phyloP scores from a whole-genome alignment of 345 rosid species.

The Salix viminalis region DNA sequence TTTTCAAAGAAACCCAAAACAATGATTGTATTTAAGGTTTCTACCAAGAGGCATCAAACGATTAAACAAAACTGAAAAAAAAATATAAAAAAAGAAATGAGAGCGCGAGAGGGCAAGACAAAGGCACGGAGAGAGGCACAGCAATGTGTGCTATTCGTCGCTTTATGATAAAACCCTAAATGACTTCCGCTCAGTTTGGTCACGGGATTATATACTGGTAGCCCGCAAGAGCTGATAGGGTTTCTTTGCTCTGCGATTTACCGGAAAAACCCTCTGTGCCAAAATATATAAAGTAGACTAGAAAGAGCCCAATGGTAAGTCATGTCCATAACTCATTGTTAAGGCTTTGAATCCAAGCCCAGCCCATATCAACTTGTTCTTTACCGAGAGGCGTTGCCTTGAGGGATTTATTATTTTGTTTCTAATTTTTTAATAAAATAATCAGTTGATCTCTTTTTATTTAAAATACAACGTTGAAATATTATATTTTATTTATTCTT shows the following conservation, averaged over 20 bases:
- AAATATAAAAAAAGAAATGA: no score
- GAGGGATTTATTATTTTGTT: no score
- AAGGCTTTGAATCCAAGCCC: background rate
- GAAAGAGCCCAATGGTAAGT: background rate
- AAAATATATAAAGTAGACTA: background rate
- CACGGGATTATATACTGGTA: background rate
- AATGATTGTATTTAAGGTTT: constrained; percentile 4
- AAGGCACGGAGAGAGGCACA: background rate
- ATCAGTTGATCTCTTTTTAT: no score
- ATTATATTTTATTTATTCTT: no score
- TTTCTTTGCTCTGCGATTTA: background rate
- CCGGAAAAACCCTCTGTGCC: background rate
- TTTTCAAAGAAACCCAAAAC: constrained; percentile 15
- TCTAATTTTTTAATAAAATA: no score
- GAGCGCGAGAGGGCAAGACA: background rate
- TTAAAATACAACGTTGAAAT: no score
- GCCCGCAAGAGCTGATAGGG: background rate
- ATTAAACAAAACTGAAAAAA: background rate
- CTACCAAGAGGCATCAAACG: constrained; percentile 21
- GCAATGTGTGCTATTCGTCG: background rate
- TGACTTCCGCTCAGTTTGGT: no score
- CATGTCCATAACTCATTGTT: background rate
- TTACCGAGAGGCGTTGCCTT: background rate
- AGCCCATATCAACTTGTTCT: background rate
- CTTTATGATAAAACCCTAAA: no score